These are phyloP conservation scores for Pilobolus umbonatus DNA, from an alignment of 192 early-diverging fungal genomes.

Conservation along the genomic window DNA sequence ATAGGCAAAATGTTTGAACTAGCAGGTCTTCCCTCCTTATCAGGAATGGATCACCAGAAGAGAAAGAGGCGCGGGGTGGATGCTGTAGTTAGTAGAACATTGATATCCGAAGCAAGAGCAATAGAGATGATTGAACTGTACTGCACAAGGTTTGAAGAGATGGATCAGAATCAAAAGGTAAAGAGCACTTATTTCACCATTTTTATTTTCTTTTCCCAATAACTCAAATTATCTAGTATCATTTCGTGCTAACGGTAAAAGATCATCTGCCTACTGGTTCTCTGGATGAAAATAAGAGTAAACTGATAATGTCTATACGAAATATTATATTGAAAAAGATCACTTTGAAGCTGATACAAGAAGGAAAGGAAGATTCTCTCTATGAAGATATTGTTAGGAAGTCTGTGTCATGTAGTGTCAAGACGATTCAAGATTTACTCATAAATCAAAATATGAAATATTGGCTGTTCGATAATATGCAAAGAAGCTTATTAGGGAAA, in stretches of 20 bases:
- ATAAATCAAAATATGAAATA: not conserved
- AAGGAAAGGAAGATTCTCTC: not conserved
- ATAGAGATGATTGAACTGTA: constrained; percentile 19
- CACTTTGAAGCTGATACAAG: not conserved
- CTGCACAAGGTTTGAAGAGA: not conserved
- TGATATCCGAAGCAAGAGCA: constrained; percentile 28
- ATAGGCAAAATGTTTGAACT: constrained; percentile 44
- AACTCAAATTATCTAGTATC: not conserved
- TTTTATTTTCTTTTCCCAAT: not conserved
- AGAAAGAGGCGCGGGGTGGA: constrained; percentile 42
- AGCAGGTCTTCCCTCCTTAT: constrained; percentile 35
- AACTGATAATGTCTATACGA: constrained; percentile 2
- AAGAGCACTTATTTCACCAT: not conserved
- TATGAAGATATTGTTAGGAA: not conserved
- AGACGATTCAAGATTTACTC: constrained; percentile 1
- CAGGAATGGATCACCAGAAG: constrained; percentile 13
- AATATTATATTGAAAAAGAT: not conserved
- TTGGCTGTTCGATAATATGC: not conserved
- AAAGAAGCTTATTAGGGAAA: not conserved
- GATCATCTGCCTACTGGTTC: constrained; percentile 8
- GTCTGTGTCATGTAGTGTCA: constrained; percentile 7
- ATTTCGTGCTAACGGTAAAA: constrained; percentile 4
- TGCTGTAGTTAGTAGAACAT: constrained; percentile 36
- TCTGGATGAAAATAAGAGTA: constrained; percentile 8
- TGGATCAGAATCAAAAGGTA: not conserved